Evolutionary conservation across 768 basidiomycete species (phyloP).

Genomic region (Rhodotorula paludigena): DNA sequence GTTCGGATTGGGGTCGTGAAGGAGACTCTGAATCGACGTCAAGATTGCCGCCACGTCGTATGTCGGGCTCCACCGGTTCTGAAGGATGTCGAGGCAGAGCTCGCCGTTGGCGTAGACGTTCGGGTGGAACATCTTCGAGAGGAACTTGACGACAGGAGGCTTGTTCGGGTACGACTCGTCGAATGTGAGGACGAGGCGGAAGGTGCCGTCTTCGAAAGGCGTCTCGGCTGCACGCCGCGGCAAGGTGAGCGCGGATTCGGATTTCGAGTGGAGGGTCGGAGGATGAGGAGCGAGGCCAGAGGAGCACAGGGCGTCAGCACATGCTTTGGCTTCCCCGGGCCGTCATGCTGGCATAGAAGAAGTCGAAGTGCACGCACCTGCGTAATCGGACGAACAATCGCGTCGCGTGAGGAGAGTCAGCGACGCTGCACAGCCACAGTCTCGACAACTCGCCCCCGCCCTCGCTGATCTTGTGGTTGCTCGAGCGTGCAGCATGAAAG

Average conservation of each 20-base stretch:
- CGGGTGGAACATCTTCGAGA: slow-evolving; percentile 87
- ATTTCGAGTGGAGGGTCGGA: not conserved
- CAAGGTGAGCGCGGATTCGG: too few species aligned
- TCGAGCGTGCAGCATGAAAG: not conserved
- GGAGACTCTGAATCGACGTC: slow-evolving; percentile 87
- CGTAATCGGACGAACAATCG: too few species aligned
- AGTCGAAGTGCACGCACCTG: too few species aligned
- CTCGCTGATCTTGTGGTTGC: too few species aligned
- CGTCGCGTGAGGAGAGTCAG: too few species aligned
- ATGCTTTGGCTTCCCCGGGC: too few species aligned
- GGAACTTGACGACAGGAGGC: slow-evolving; percentile 93
- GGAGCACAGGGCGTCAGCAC: not conserved
- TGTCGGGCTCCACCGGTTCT: slow-evolving; percentile 97
- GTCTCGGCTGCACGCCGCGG: slow-evolving; percentile 71
- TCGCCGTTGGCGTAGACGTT: slow-evolving; percentile 99
- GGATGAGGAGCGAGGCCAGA: not conserved
- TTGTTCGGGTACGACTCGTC: slow-evolving; percentile 99
- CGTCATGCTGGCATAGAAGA: too few species aligned
- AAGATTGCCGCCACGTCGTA: slow-evolving; percentile 98
- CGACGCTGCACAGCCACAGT: too few species aligned
- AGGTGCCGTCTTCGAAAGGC: slow-evolving; percentile 98
- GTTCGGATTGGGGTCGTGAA: slow-evolving; percentile 97
- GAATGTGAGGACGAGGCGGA: slow-evolving; percentile 89
- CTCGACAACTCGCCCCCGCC: too few species aligned
- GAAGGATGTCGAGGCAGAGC: slow-evolving; percentile 94